A percentile compares a stretch with the other conserved stretches of the same genome.
Conservation (phyloP, 2,329 filamentous ascomycete genomes). For the Cytospora schulzeri region DNA sequence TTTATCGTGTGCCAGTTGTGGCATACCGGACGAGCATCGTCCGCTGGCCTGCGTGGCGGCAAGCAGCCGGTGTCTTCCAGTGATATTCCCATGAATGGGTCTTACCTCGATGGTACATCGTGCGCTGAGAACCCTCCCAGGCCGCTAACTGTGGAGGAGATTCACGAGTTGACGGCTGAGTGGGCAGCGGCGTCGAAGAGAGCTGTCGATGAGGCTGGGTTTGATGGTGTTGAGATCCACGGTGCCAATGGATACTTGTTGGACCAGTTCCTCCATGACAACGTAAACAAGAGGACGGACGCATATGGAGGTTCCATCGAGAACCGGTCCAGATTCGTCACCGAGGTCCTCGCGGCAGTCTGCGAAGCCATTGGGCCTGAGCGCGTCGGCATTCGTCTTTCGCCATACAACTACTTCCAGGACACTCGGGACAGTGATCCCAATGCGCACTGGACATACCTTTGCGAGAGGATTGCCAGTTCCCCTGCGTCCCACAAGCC, state of each 20-base stretch:
- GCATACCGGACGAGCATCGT: conserved; percentile 38
- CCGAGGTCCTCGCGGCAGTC: conserved; percentile 50
- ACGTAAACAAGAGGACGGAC: conserved; percentile 53
- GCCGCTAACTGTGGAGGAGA: conserved; percentile 66
- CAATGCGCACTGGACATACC: conserved; percentile 41
- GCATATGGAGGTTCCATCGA: conserved; percentile 55
- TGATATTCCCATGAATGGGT: conserved; percentile 29
- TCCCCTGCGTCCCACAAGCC: conserved; percentile 40
- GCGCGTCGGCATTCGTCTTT: conserved; percentile 58
- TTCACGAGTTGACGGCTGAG: conserved; percentile 59
- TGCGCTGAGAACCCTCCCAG: conserved; percentile 48
- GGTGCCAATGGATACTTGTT: conserved; percentile 63
- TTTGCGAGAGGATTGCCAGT: conserved; percentile 39
- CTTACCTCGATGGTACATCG: conserved; percentile 27
- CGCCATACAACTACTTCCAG: conserved; percentile 47
- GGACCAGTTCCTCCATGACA: conserved; percentile 60
- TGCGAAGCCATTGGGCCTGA: conserved; percentile 50
- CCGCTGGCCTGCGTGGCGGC: conserved; percentile 25
- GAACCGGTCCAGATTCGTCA: conserved; percentile 54
- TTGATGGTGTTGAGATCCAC: conserved; percentile 69
- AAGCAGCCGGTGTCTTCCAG: conserved; percentile 18
- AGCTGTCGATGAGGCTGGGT: conserved; percentile 62
- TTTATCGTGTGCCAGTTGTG: conserved; percentile 62
- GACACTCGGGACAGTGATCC: conserved; percentile 34
- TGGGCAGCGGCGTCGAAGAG: conserved; percentile 57